Base-by-base conservation (phyloP, 2,329 filamentous ascomycete genomes). In the Ustilaginoidea virens region DNA sequence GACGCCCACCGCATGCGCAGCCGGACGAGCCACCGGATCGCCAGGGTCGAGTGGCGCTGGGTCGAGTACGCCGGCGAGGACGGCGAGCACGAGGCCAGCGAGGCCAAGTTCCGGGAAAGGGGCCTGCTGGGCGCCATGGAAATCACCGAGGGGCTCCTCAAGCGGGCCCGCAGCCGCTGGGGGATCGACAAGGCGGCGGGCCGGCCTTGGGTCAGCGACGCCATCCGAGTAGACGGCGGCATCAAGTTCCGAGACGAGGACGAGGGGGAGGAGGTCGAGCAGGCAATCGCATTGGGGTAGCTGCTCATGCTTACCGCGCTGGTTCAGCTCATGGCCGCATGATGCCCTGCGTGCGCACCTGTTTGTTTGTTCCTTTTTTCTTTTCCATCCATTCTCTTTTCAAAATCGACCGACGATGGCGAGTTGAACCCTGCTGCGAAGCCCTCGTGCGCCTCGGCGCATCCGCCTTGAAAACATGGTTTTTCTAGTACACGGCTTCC, bases 41-140 rank as follows among this genome's bases (percentile, higher is more conserved):
- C 90, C 2, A 68, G 90, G 20, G 81, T 86, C 28, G 90, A 98
- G 48, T 98, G 90, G 90, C 74, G 79, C 27, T 98, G 90, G 90
- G 74, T 83, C 36, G 73, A 80, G 35, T 93, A 79, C 47, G 83
- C 75, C 2, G 77, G 85, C 33, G 73, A 78, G 8, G 80, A 92
- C 31, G 85, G 83, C 20, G 83, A 93, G 31, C 90, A 92, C 63
- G 83, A 93, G 27, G 64, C 63, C 3, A 62, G 70, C 39, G 55
- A 60, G 36, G 61, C 49, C 40, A 74, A 69, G 36, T 74, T 76
- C 38, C 67, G 69, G 33, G 71, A 67, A 5, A 61, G 60, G 28
- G 77, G 69, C 2, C 66, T 92, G 29, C 63, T 74, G 21, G 83
- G 81, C 1, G 86, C 83, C 5, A 78, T 79, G 56, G 63, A 74